Base-by-base conservation (phyloP, 805 yeast genomes). In the Lipomyces anomalus region DNA sequence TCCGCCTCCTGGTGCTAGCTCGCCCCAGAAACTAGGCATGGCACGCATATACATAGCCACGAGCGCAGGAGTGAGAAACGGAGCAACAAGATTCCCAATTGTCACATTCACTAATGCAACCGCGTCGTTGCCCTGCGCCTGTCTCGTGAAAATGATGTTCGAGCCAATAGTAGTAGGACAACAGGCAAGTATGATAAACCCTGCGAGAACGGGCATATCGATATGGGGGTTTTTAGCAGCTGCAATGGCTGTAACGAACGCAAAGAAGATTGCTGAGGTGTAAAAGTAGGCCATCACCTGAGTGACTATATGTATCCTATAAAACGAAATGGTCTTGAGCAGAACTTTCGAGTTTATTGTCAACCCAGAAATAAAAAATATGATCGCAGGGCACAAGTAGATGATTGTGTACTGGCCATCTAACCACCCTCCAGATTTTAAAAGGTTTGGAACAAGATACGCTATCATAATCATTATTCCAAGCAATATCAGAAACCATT, bases 91-190 rank as follows among this genome's bases (percentile, higher is more conserved):
- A 60, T 88, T 88, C 1, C 95, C 95, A 29, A 87, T 73, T 46
- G 87, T 78, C 9, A 88, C 95, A 62, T 86, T 95, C 61, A 92
- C 82, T 4, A 86, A 67, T 13, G 95, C 81, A 43, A 87, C 66
- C n/a, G 82, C 66, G 52, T 77, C 88, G 62, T 87, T 85, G 9
- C 95, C 96, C 53, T 81, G 79, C 0, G 96, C 95, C 47, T 75
- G 76, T 43, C 79, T 72, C 2, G 96, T 88, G 95, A 88, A 87
- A 16, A 88, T 89, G 22, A 88, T 95, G 60, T 88, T 88, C 1
- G 95, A 86, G 0, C 89, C 78, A n/a, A 88, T 94, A 0, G 96
- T 88, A 4, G 96, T 88, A 22, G 96, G 96, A 61, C 92, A 84
- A 6, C 89, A 76, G 22, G 84, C 84, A 1, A 95, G 83, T 29